Base-by-base conservation (phyloP, 169 alveolate genomes). In the Plasmodium vinckei region DNA sequence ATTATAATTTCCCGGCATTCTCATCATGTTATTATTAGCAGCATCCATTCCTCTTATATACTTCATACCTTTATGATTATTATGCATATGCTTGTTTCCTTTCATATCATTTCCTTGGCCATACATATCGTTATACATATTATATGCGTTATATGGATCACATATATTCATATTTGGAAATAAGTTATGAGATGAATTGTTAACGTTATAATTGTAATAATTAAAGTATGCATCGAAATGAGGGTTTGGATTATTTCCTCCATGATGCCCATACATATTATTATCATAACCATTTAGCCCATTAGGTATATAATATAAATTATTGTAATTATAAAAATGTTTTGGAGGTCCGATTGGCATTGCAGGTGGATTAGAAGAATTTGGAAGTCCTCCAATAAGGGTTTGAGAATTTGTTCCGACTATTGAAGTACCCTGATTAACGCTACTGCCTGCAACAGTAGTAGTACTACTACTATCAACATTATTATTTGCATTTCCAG, bases 291-390 rank as follows among this genome's bases (percentile, higher is more conserved):
- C 47, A 84, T 68, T 84, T 64, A 84, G 17, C 9, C 73, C 25
- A 33, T 84, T 84, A n/a, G 89, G 89, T 9, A 64, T 1, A 65
- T 49, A 77, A 65, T 63, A 77, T 70, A 77, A 23, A 69, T 77
- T 77, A 69, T 65, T 64, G 67, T 33, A 77, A 77, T 77, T 63
- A 65, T 64, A 27, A 53, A 17, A 65, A 5, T 49, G 42, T 70
- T 77, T 77, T 1, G 87, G 87, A 7, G 53, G 21, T 21, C 71
- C 67, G 19, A 77, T 64, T 0, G 79, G 44, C 19, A 42, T 53
- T 2, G 61, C 67, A 25, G 25, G 7, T 61, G 3, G n/a, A 10
- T 65, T 44, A 21, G 64, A 33, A 60, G 64, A 25, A 47, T 60
- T 75, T 15, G 17, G 33, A 5, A 13, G 7, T 5, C 68, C 51